phyloP scores from a whole-genome alignment of 176 grass and related monocot genomes.

The Phyllostachys edulis region DNA sequence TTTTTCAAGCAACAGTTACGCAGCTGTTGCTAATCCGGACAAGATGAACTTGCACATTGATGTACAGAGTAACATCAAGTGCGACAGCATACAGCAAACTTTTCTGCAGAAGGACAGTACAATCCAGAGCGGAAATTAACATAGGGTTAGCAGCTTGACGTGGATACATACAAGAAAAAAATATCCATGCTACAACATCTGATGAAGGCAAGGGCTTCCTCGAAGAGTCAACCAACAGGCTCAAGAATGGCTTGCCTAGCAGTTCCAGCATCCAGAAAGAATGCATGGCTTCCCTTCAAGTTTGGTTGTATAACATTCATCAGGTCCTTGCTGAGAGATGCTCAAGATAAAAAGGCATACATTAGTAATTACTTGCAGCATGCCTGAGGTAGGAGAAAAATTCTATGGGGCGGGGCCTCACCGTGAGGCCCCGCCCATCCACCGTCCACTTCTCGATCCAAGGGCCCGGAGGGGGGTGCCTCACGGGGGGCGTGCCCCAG shows the following conservation, averaged over 20 bases:
- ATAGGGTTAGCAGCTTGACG: slow-evolving; percentile 16
- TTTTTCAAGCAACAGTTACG: neutral
- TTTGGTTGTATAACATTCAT: neutral
- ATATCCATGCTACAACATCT: slow-evolving; percentile 35
- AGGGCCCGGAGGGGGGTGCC: no score
- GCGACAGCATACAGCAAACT: neutral
- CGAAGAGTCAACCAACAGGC: neutral
- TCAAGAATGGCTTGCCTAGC: slow-evolving; percentile 15
- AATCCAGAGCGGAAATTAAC: slow-evolving; percentile 23
- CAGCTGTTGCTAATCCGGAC: neutral
- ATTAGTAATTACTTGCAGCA: neutral
- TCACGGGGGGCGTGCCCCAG: no score
- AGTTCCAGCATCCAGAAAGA: neutral
- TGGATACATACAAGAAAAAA: slow-evolving; percentile 20
- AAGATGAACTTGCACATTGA: neutral
- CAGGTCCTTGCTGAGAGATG: slow-evolving; percentile 6
- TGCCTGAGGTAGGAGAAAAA: neutral
- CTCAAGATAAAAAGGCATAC: neutral
- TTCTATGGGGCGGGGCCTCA: no score
- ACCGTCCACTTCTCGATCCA: no score
- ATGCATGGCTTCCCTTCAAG: neutral
- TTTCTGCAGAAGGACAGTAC: neutral
- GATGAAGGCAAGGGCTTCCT: neutral
- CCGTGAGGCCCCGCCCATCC: no score
- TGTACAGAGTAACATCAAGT: slow-evolving; percentile 17